Conservation (phyloP, 345 rosid species). For the Salix brachista region DNA sequence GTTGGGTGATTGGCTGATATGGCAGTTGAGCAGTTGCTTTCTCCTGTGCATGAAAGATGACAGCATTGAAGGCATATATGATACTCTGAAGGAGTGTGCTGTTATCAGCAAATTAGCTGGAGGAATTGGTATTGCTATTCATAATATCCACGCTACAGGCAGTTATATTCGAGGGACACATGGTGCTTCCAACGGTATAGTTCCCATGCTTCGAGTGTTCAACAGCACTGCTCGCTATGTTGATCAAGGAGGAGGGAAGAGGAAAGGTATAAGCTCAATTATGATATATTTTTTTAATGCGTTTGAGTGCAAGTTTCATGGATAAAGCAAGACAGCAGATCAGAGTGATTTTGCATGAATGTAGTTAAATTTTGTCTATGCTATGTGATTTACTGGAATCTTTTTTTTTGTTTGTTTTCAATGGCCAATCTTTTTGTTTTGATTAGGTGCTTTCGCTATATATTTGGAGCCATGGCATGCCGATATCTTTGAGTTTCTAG, state of each 20-base stretch:
- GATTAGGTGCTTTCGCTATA: constrained; percentile 69
- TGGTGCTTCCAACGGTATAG: constrained; percentile 69
- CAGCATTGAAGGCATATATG: constrained; percentile 85
- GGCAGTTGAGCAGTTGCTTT: constrained; percentile 85
- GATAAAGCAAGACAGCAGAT: background rate
- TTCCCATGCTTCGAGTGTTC: constrained; percentile 73
- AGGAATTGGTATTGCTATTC: constrained; percentile 82
- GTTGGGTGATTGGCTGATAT: background rate
- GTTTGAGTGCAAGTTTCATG: background rate
- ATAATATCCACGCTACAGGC: constrained; percentile 67
- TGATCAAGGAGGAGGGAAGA: constrained; percentile 81
- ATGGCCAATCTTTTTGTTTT: background rate
- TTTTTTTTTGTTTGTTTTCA: background rate
- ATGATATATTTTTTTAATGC: background rate
- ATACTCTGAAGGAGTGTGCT: constrained; percentile 86
- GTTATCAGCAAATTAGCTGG: constrained; percentile 86
- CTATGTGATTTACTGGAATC: background rate
- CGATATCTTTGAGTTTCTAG: constrained; percentile 59
- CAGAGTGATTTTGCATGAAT: background rate
- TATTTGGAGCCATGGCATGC: constrained; percentile 91
- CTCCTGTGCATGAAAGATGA: constrained; percentile 84
- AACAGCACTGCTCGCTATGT: constrained; percentile 74
- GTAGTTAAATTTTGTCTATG: background rate
- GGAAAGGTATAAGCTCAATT: constrained; percentile 45
- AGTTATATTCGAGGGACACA: constrained; percentile 62